Percentiles rank a stretch among this genome's conserved stretches.
These are phyloP conservation scores for Vitis hybrid DNA, from an alignment of 177 flowering plant species.

Conservation along the genomic window DNA sequence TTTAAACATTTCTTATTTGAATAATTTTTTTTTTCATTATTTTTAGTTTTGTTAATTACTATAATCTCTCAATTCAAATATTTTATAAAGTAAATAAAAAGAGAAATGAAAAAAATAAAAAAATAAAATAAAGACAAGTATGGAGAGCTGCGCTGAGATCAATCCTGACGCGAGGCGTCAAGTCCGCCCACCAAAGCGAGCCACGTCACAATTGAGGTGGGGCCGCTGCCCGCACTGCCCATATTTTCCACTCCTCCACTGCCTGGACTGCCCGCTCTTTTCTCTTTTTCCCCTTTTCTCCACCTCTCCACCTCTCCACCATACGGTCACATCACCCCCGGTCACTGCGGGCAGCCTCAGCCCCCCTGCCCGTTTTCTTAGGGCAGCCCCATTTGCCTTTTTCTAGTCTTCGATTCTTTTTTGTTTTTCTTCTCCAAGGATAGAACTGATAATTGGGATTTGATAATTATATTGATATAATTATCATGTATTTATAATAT, in stretches of 20 bases:
- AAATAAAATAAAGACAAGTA: neutral
- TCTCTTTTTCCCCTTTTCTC: constrained; percentile 4
- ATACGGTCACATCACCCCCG: constrained; percentile 7
- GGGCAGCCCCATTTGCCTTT: constrained; percentile 22
- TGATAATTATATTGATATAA: too few species aligned
- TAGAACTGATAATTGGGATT: constrained; percentile 14
- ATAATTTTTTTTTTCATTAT: too few species aligned
- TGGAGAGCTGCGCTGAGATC: constrained; percentile 6
- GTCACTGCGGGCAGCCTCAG: constrained; percentile 15
- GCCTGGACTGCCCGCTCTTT: constrained; percentile 20
- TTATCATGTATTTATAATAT: too few species aligned
- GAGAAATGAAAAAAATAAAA: neutral
- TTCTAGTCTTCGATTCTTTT: constrained; percentile 19
- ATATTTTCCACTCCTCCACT: constrained; percentile 15
- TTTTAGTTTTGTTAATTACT: too few species aligned
- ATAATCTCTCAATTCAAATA: too few species aligned
- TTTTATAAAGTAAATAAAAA: neutral
- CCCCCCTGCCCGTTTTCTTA: constrained; percentile 24
- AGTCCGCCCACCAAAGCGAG: constrained; percentile 15
- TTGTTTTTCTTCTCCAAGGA: neutral
- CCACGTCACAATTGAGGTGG: constrained; percentile 34
- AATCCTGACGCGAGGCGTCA: constrained; percentile 24
- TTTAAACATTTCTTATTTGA: too few species aligned
- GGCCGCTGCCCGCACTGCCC: constrained; percentile 35
- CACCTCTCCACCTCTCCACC: constrained; percentile 1